A percentile compares a stretch with the other conserved stretches of the same genome.
Evolutionary conservation across 208 protist species (phyloP).

Genomic region (Acanthamoeba pearcei): DNA sequence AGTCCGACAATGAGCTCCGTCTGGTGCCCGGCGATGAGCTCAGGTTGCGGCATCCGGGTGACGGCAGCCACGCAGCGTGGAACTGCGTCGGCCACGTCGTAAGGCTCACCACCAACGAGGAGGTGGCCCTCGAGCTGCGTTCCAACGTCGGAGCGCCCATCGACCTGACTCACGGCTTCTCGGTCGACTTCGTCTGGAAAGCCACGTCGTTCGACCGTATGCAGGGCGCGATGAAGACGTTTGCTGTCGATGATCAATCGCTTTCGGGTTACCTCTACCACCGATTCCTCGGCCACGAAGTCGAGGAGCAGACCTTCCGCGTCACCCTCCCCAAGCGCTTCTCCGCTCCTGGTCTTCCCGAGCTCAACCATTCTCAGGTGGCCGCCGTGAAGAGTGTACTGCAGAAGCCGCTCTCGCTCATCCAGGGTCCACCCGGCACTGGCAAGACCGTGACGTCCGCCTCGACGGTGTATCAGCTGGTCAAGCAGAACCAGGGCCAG

Average conservation of each 20-base stretch:
- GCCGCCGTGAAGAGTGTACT: conserved; percentile 91
- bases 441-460: conserved; percentile 98
- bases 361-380: conserved; percentile 95
- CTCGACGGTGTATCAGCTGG: conserved; percentile 96
- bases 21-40: conserved; percentile 94
- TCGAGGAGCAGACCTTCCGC: conserved; percentile 76
- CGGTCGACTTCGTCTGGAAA: conserved; percentile 96
- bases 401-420: conserved; percentile 91
- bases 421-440: conserved; percentile 98
- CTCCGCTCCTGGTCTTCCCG: conserved; percentile 88
- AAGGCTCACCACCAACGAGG: conserved; percentile 84
- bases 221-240: conserved; percentile 92
- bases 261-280: conserved; percentile 95
- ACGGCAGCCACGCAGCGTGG: conserved; percentile 82
- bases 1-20: conserved; percentile 87
- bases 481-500: conserved; percentile 83
- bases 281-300: conserved; percentile 94
- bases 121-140: conserved; percentile 89
- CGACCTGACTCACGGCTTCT: conserved; percentile 84
- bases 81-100: conserved; percentile 87
- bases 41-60: conserved; percentile 86
- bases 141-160: conserved; percentile 74
- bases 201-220: conserved; percentile 93
- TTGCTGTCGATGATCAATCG: conserved; percentile 91
- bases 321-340: conserved; percentile 82